Conservation (phyloP, 2,329 filamentous ascomycete genomes). For the Fusarium setosum region DNA sequence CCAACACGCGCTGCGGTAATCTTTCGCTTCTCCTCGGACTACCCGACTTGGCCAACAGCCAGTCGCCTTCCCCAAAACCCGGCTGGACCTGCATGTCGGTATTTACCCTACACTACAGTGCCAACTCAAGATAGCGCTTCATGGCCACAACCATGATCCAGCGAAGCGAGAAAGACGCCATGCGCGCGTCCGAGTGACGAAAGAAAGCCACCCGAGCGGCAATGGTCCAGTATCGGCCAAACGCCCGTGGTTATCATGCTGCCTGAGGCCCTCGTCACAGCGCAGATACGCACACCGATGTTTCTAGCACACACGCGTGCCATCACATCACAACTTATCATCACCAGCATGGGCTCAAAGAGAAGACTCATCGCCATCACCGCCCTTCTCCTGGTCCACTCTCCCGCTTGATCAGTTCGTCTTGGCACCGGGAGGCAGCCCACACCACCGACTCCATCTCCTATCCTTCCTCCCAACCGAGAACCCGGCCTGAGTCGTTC, state of each 20-base stretch:
- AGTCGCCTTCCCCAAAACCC: too few relatives aligned
- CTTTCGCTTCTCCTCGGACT: too few relatives aligned
- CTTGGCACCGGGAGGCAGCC: slow-evolving; percentile 12
- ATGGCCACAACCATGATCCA: not conserved
- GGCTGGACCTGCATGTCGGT: not conserved
- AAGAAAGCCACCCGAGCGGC: slow-evolving; percentile 6
- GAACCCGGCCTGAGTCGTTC: slow-evolving; percentile 17
- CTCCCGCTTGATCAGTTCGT: slow-evolving; percentile 12
- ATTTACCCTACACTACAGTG: slow-evolving; percentile 19
- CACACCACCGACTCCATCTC: slow-evolving; percentile 5
- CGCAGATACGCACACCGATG: slow-evolving; percentile 33
- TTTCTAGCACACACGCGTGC: slow-evolving; percentile 16
- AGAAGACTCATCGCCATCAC: slow-evolving; percentile 17
- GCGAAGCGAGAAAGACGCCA: not conserved
- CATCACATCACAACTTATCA: slow-evolving; percentile 9
- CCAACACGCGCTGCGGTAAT: too few relatives aligned
- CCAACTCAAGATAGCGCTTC: slow-evolving; percentile 6
- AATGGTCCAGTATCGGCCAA: slow-evolving; percentile 3
- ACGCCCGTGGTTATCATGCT: not conserved
- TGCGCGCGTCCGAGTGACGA: slow-evolving; percentile 6
- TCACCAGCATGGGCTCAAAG: slow-evolving; percentile 4
- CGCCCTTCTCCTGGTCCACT: slow-evolving; percentile 13
- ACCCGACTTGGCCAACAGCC: too few relatives aligned
- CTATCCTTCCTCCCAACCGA: slow-evolving; percentile 19
- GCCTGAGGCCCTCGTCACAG: slow-evolving; percentile 9